Conservation (phyloP, 352 stramenopile species). For the Phytophthora ramorum region DNA sequence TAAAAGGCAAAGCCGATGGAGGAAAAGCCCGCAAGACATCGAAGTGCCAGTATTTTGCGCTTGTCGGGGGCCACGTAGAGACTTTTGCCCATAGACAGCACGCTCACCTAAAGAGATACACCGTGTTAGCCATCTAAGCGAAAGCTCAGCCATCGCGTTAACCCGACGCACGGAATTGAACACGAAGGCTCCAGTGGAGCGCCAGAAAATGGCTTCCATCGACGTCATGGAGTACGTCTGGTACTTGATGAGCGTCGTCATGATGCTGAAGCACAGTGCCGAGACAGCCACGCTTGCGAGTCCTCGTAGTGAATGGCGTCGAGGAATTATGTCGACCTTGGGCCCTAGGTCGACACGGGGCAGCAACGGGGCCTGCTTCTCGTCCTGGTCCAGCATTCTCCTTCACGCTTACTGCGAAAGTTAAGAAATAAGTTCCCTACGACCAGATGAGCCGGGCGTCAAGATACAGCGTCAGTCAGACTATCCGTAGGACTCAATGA, state of each 20-base stretch:
- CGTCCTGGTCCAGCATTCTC: neutral
- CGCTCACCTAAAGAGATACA: neutral
- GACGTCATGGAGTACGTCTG: constrained; percentile 64
- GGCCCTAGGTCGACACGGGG: neutral
- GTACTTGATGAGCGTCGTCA: constrained; percentile 80
- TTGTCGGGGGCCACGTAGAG: constrained; percentile 43
- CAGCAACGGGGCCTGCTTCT: constrained; percentile 16
- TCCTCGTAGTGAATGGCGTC: constrained; percentile 57
- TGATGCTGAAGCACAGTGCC: constrained; percentile 79
- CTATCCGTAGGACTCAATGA: too few species aligned
- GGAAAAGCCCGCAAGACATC: constrained; percentile 55
- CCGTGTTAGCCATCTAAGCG: too few species aligned
- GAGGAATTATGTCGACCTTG: constrained; percentile 12
- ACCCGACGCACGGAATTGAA: constrained; percentile 56
- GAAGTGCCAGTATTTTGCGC: constrained; percentile 50
- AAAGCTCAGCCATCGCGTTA: too few species aligned
- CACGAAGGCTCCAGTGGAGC: constrained; percentile 50
- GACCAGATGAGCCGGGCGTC: neutral
- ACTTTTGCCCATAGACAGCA: constrained; percentile 20
- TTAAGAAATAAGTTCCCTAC: too few species aligned
- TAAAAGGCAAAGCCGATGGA: constrained; percentile 72
- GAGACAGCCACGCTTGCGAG: constrained; percentile 62
- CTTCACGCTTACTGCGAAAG: too few species aligned
- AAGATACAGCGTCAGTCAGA: neutral
- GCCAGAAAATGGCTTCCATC: constrained; percentile 82